Base-by-base conservation (phyloP, 768 basidiomycete species). In the Hygrophorus pudorinus region DNA sequence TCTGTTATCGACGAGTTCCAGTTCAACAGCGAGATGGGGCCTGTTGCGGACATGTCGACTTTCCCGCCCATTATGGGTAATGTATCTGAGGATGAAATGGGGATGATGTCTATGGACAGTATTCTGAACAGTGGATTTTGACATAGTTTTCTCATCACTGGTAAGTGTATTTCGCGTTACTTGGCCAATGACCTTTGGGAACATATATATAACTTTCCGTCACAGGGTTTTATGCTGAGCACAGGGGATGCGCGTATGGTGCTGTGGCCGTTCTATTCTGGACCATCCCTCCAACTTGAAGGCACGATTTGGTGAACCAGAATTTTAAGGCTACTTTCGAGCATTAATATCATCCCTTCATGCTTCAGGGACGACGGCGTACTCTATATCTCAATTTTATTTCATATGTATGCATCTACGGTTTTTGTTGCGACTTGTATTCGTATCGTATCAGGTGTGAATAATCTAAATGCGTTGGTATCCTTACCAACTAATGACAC, bases 81-180 rank as follows among this genome's bases (percentile, higher is more conserved):
- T 45, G 68, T 71, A 43, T 38, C 58, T 30, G 66, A 65, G 45
- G 68, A 72, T 30, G 58, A 69, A 13, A 39, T 33, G 36, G 47
- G 63, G 46, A 71, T 70, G 33, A 56, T 90, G 48, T 80, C 85
- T 41, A 88, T 91, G 82, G 88, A 90, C 53, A 81, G 78, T 54
- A 81, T 90, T 34, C 66, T 91, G 42, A 81, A 77, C 48, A 77
- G 70, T 47, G 78, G 77, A 33, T 91, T 91, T 60, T 91, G 88
- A 89, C 89, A 90, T 60, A 88, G 73, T 51, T 78, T 90, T 54
- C 74, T 91, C 29, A 81, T 91, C 18, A 88, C 88, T 49, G 88
- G 86, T 85, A 55, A 45, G 79, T 70, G 36, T 34, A 32, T 47
- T 42, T 21, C 33, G 34, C 37, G 13, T 45, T 30, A 41, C 11